Conservation (phyloP, 2,329 filamentous ascomycete genomes). For the Neofusicoccum parvum region DNA sequence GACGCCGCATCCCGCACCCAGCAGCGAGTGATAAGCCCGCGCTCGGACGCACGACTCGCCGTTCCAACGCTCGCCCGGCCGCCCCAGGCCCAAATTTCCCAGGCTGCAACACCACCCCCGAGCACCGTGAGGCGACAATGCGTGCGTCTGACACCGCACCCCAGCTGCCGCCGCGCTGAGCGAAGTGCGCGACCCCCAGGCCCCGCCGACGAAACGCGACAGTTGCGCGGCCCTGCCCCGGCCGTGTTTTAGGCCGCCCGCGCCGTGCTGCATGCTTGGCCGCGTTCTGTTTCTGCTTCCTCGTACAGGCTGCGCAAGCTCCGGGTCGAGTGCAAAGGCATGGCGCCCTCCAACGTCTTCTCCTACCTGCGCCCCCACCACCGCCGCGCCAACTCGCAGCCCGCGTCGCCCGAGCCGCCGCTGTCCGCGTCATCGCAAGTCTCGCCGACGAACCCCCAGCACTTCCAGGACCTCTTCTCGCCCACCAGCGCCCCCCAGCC, state of each 20-base stretch:
- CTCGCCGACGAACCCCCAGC: slow-evolving; percentile 31
- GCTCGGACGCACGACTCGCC: slow-evolving; percentile 1
- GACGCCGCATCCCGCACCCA: slow-evolving; percentile 3
- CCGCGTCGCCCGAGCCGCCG: slow-evolving; percentile 37
- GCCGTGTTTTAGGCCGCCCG: slow-evolving; percentile 12
- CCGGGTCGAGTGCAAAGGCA: slow-evolving; percentile 20
- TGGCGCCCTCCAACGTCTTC: slow-evolving; percentile 45
- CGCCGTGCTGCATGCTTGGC: background rate
- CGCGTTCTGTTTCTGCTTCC: slow-evolving; percentile 5
- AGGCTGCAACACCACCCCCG: background rate
- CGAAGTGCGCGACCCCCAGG: background rate
- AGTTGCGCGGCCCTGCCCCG: slow-evolving; percentile 9
- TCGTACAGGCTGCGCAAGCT: background rate
- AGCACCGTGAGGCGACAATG: background rate
- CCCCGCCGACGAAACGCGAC: slow-evolving; percentile 14
- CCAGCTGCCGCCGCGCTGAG: slow-evolving; percentile 15
- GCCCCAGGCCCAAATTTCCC: background rate
- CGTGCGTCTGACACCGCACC: background rate
- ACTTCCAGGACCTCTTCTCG: slow-evolving; percentile 19
- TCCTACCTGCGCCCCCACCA: slow-evolving; percentile 42
- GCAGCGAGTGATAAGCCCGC: slow-evolving; percentile 2
- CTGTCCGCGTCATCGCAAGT: slow-evolving; percentile 26
- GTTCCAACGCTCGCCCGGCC: background rate
- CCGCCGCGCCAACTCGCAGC: slow-evolving; percentile 40
- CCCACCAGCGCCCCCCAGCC: slow-evolving; percentile 6